phyloP scores from a whole-genome alignment of 2,329 filamentous ascomycete genomes.

The Elsinoe australis region DNA sequence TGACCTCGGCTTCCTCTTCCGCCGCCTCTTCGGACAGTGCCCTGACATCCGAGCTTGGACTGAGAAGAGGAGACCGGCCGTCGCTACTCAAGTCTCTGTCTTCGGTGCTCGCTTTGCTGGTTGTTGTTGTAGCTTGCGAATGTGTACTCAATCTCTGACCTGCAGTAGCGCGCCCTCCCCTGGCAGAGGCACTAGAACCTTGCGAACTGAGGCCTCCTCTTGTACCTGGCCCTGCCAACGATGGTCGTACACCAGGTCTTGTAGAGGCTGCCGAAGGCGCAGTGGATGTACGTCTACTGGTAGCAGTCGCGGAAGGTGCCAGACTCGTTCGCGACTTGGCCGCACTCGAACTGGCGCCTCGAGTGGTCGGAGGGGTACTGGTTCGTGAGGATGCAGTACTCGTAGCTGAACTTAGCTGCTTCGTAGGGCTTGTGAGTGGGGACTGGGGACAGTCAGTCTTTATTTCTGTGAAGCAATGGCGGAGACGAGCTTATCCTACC shows the following conservation, averaged over 20 bases:
- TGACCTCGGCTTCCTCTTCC: constrained; percentile 17
- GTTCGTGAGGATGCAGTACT: constrained; percentile 56
- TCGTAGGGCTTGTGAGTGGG: constrained; percentile 71
- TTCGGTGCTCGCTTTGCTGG: constrained; percentile 14
- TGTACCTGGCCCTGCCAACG: neutral
- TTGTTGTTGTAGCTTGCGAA: constrained; percentile 9
- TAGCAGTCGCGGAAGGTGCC: constrained; percentile 33
- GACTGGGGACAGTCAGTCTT: constrained; percentile 44
- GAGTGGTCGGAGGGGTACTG: constrained; percentile 49
- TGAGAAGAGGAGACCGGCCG: neutral
- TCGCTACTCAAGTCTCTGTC: constrained; percentile 9
- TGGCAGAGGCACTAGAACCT: neutral
- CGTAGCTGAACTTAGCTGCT: constrained; percentile 55
- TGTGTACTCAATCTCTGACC: constrained; percentile 4
- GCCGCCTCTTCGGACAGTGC: constrained; percentile 21
- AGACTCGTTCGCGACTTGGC: constrained; percentile 50
- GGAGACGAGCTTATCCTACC: constrained; percentile 36
- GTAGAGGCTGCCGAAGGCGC: constrained; percentile 26
- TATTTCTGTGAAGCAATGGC: too few relatives aligned
- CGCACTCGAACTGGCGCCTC: constrained; percentile 32
- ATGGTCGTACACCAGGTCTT: constrained; percentile 16
- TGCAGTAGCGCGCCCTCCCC: neutral
- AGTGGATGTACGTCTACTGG: constrained; percentile 28
- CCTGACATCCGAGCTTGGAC: constrained; percentile 2
- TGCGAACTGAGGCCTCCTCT: neutral